phyloP scores from a whole-genome alignment of 257 asterid genomes.

The Solanum appendiculatum region DNA sequence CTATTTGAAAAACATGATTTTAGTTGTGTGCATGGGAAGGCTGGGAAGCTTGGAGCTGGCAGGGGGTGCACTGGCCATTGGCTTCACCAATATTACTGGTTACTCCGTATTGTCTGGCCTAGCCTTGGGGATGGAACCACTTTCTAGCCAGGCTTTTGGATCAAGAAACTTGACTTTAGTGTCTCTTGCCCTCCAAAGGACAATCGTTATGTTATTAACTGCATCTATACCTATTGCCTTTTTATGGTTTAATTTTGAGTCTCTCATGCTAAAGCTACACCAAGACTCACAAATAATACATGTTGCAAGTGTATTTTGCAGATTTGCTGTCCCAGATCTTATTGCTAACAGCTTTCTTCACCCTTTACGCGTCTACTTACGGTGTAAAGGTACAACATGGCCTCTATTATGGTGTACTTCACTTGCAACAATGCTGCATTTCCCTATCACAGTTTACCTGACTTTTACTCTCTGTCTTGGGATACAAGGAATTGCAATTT shows the following conservation, averaged over 20 bases:
- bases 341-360: constrained; percentile 67
- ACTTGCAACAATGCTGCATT: constrained; percentile 52
- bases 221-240: constrained; percentile 67
- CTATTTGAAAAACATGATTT: constrained; percentile 81
- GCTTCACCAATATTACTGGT: constrained; percentile 91
- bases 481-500: constrained; percentile 64
- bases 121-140: constrained; percentile 95
- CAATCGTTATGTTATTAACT: constrained; percentile 49
- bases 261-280: constrained; percentile 61
- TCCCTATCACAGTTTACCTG: constrained; percentile 61
- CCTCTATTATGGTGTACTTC: constrained; percentile 82
- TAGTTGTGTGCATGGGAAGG: constrained; percentile 84
- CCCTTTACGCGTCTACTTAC: constrained; percentile 76
- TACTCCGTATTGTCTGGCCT: constrained; percentile 85
- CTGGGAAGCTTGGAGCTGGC: constrained; percentile 88
- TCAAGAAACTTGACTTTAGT: constrained; percentile 49
- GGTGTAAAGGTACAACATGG: constrained; percentile 80
- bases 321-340: constrained; percentile 73
- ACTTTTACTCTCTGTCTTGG: constrained; percentile 68
- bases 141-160: constrained; percentile 91
- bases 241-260: constrained; percentile 71
- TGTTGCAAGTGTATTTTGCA: constrained; percentile 64
- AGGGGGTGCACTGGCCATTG: constrained; percentile 94
- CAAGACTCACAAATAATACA: constrained; percentile 71
- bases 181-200: constrained; percentile 55